phyloP scores from a whole-genome alignment of 2,329 filamentous ascomycete species.

The Hysterium pulicare region DNA sequence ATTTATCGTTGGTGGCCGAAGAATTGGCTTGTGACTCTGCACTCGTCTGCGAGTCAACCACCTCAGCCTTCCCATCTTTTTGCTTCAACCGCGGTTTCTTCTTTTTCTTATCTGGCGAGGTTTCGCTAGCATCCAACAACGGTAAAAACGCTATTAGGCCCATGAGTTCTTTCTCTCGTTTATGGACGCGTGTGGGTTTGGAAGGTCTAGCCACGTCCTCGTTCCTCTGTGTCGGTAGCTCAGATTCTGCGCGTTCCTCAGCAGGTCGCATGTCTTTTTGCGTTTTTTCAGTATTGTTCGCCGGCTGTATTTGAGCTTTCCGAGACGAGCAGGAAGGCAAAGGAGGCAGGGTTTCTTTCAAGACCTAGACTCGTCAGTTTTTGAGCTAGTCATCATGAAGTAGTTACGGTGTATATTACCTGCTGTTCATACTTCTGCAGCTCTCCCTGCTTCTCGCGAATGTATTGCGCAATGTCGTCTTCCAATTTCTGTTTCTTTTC shows the following conservation, averaged over 20 bases:
- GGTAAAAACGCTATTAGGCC: constrained; percentile 37
- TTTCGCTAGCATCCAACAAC: constrained; percentile 30
- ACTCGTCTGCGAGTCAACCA: constrained; percentile 7
- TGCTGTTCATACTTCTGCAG: constrained; percentile 29
- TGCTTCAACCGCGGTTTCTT: constrained; percentile 20
- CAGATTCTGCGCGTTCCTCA: background rate
- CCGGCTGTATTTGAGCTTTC: background rate
- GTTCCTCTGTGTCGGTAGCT: background rate
- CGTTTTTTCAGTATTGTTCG: background rate
- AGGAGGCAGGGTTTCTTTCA: constrained; percentile 17
- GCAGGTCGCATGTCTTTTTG: background rate
- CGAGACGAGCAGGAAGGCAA: background rate
- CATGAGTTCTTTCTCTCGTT: constrained; percentile 36
- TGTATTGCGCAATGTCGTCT: constrained; percentile 33
- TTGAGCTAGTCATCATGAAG: constrained; percentile 7
- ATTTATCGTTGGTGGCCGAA: background rate
- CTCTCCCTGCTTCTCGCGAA: constrained; percentile 30
- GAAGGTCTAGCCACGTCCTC: constrained; percentile 28
- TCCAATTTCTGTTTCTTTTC: constrained; percentile 34
- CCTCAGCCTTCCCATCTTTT: constrained; percentile 12
- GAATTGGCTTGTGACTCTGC: constrained; percentile 8
- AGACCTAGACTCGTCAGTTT: constrained; percentile 31
- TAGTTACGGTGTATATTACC: too few species aligned
- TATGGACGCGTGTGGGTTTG: constrained; percentile 36
- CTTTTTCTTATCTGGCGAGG: constrained; percentile 17